Conservation (phyloP, 352 stramenopile genomes). For the Pythium coloratum region DNA sequence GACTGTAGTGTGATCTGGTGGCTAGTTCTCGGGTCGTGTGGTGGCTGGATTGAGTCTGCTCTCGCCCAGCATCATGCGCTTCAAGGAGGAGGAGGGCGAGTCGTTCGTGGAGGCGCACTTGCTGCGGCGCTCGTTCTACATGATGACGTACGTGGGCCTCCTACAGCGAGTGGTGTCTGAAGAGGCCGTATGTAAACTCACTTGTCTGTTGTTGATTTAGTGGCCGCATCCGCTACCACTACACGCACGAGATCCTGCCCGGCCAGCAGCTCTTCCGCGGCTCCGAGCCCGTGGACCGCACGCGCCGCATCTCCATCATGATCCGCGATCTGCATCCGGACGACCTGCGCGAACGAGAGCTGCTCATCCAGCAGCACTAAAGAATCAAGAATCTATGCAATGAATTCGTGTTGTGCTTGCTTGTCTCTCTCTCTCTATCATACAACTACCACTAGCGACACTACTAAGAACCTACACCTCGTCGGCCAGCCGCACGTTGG, state of each 20-base stretch:
- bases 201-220: constrained; percentile 20
- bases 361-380: constrained; percentile 24
- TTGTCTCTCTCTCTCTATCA: constrained; percentile 1
- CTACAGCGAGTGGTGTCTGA: too few species aligned
- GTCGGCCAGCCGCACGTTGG: constrained; percentile 59
- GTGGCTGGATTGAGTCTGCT: constrained; percentile 77
- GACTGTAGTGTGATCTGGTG: background rate
- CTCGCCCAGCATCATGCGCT: constrained; percentile 83
- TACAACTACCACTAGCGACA: background rate
- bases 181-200: too few species aligned
- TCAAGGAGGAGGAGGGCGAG: constrained; percentile 77
- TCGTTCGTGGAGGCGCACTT: constrained; percentile 69
- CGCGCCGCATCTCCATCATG: constrained; percentile 84
- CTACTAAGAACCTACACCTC: constrained; percentile 2
- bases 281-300: constrained; percentile 61
- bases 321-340: constrained; percentile 64
- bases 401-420: background rate
- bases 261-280: constrained; percentile 56
- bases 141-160: constrained; percentile 68
- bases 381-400: background rate
- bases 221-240: constrained; percentile 78
- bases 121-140: constrained; percentile 80
- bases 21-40: constrained; percentile 76
- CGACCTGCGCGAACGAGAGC: constrained; percentile 24
- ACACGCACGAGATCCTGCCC: constrained; percentile 85